Evolutionary conservation across 352 stramenopile genomes (phyloP).

Genomic region (Pythium vanterpoolii): DNA sequence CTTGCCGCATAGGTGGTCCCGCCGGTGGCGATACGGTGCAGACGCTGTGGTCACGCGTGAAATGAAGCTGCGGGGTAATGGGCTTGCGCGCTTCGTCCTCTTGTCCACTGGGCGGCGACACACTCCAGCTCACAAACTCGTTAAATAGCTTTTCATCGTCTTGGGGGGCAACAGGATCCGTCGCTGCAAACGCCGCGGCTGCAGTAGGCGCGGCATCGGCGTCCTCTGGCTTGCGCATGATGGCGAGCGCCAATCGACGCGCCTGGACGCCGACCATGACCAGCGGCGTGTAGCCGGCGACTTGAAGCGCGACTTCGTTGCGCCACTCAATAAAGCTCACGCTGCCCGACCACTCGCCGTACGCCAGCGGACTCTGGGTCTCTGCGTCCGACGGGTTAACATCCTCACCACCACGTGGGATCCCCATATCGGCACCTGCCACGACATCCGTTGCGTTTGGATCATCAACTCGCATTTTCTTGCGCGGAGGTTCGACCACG

Average conservation of each 20-base stretch:
- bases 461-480: conserved; percentile 56
- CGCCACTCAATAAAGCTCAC: conserved; percentile 88
- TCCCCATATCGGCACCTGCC: conserved; percentile 10
- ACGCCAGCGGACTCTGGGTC: conserved; percentile 40
- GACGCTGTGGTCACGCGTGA: conserved; percentile 67
- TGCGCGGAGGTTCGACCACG: conserved; percentile 64
- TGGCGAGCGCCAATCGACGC: conserved; percentile 67
- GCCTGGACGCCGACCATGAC: conserved; percentile 80
- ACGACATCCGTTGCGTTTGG: neutral
- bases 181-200: neutral
- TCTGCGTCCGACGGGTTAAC: conserved; percentile 25
- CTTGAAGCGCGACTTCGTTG: conserved; percentile 68
- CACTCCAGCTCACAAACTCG: conserved; percentile 80
- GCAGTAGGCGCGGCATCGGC: conserved; percentile 14
- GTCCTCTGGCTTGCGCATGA: conserved; percentile 48
- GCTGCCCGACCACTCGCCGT: conserved; percentile 70
- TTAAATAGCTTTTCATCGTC: conserved; percentile 84
- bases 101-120: conserved; percentile 16
- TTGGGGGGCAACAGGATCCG: conserved; percentile 13
- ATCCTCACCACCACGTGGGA: conserved; percentile 7
- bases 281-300: conserved; percentile 68
- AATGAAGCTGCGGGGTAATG: conserved; percentile 71
- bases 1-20: conserved; percentile 57
- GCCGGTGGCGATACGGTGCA: conserved; percentile 62
- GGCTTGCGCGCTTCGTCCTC: conserved; percentile 49